These are phyloP conservation scores for Debaryomyces coudertii DNA, from an alignment of 1,139 yeast species.

Conservation along the genomic window DNA sequence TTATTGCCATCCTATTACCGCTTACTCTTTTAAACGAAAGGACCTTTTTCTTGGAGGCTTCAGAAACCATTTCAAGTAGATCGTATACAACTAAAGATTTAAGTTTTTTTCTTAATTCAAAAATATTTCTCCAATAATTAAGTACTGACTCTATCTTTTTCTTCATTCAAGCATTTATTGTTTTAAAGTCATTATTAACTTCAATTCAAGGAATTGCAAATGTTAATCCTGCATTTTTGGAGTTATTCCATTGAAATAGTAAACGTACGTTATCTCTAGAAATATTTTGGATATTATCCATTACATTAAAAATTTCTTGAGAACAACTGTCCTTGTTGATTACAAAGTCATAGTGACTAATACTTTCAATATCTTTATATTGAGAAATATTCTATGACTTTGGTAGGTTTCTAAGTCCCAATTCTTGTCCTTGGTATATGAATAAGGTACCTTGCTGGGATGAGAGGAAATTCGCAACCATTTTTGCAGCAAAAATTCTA, in stretches of 20 bases:
- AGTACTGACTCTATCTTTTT: not conserved
- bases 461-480: not conserved
- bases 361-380: constrained; percentile 26
- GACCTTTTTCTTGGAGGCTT: not conserved
- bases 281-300: not conserved
- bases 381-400: constrained; percentile 23
- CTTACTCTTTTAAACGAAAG: not conserved
- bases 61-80: not conserved
- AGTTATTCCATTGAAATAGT: not conserved
- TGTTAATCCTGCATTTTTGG: not conserved
- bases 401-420: constrained; percentile 29
- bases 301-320: constrained; percentile 14
- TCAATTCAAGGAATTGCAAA: not conserved
- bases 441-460: not conserved
- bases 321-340: constrained; percentile 8
- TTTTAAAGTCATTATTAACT: not conserved
- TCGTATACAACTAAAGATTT: not conserved
- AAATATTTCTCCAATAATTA: not conserved
- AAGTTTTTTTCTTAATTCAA: not conserved
- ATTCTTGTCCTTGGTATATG: constrained; percentile 22
- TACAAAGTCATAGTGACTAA: constrained; percentile 23
- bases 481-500: not conserved
- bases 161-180: not conserved
- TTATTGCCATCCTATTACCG: not conserved
- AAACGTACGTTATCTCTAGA: constrained; percentile 15